Percentiles rank a stretch among this genome's conserved stretches.
These are phyloP conservation scores for Potentilla sterilis DNA, from an alignment of 306 rosid species.

Conservation along the genomic window DNA sequence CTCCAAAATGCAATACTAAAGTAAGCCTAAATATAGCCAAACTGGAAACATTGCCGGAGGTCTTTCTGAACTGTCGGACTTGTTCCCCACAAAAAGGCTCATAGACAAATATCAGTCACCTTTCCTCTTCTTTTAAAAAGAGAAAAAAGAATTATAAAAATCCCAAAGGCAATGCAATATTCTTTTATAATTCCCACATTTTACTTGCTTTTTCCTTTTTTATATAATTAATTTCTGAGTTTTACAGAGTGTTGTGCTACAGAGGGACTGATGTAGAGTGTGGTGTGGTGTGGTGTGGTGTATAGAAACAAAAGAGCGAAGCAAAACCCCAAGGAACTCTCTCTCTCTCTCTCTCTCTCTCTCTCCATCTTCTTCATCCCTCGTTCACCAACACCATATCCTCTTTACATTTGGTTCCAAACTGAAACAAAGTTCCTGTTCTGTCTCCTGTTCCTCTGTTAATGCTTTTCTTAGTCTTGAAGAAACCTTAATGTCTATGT, in stretches of 20 bases:
- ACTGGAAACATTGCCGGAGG: constrained; percentile 33
- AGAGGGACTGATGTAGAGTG: background rate
- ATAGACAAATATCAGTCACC: background rate
- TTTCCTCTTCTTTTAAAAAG: background rate
- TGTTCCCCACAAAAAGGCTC: constrained; percentile 61
- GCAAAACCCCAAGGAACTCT: constrained; percentile 39
- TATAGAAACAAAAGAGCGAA: constrained; percentile 29
- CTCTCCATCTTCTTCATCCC: constrained; percentile 1
- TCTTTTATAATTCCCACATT: background rate
- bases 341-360: constrained; percentile 11
- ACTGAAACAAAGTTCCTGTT: constrained; percentile 12
- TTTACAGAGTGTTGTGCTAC: background rate
- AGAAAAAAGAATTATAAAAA: background rate
- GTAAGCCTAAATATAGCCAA: background rate
- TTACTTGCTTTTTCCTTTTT: background rate
- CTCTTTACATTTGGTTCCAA: background rate
- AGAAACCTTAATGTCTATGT: constrained; percentile 62
- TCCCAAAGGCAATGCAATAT: constrained; percentile 10
- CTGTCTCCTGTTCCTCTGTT: constrained; percentile 12
- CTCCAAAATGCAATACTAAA: too few species aligned
- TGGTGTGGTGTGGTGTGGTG: constrained; percentile 12
- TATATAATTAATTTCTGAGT: background rate
- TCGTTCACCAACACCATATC: constrained; percentile 18
- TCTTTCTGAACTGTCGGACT: constrained; percentile 73
- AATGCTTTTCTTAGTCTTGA: constrained; percentile 30